phyloP scores from a whole-genome alignment of 176 grass and related monocot genomes.

The barley (Hordeum vulgare) region DNA sequence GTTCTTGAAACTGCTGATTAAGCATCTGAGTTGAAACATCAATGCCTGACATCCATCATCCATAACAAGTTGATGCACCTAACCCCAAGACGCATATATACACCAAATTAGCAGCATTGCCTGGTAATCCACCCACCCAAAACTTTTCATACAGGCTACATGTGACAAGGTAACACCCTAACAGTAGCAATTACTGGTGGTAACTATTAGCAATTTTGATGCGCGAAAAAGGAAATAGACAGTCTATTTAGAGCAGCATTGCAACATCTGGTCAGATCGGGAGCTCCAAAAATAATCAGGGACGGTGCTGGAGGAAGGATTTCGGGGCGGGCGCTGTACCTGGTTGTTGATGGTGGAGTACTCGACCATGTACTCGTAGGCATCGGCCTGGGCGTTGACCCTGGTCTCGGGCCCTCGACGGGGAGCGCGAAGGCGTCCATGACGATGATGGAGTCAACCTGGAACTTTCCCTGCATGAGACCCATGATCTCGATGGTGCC shows the following conservation, averaged over 20 bases:
- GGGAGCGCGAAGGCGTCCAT: conserved; percentile 93
- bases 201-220: no score
- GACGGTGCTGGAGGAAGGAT: background rate
- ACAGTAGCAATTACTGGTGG: no score
- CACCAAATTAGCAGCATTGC: background rate
- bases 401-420: conserved; percentile 90
- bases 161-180: no score
- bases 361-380: conserved; percentile 98
- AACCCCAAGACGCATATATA: background rate
- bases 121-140: background rate
- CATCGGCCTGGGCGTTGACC: conserved; percentile 86
- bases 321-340: background rate
- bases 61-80: conserved; percentile 23
- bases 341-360: conserved; percentile 93
- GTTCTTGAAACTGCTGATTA: no score
- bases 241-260: no score
- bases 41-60: conserved; percentile 95
- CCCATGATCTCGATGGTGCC: no score
- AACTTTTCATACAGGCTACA: background rate
- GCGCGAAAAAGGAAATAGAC: no score
- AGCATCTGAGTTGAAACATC: conserved; percentile 96
- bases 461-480: no score
- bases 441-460: no score
- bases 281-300: no score
- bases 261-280: no score